These are phyloP conservation scores for Orychophragmus violaceus DNA, from an alignment of 345 rosid species.

Conservation along the genomic window DNA sequence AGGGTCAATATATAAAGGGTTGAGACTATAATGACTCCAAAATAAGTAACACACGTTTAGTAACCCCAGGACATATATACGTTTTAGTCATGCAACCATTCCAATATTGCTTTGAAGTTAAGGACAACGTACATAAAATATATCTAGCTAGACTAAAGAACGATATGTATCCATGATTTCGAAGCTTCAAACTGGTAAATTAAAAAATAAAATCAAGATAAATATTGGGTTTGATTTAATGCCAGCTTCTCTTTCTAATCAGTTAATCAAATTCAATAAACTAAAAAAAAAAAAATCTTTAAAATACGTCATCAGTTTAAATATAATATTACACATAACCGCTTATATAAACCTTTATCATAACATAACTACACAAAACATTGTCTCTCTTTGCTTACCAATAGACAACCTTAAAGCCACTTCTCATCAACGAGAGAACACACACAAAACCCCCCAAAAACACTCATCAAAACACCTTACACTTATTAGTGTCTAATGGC, in stretches of 20 bases:
- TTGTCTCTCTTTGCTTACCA: slow-evolving; percentile 28
- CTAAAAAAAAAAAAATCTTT: background rate
- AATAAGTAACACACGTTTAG: slow-evolving; percentile 1
- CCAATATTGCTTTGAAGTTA: background rate
- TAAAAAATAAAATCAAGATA: background rate
- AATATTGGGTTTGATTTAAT: slow-evolving; percentile 19
- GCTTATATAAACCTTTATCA: slow-evolving; percentile 32
- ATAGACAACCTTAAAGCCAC: slow-evolving; percentile 17
- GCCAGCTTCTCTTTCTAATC: slow-evolving; percentile 21
- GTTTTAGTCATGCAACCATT: slow-evolving; percentile 5
- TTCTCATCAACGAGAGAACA: slow-evolving; percentile 4
- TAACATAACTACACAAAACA: slow-evolving; percentile 23
- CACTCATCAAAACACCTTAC: background rate
- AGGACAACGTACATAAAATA: background rate
- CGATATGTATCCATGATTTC: slow-evolving; percentile 8
- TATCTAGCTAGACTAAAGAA: slow-evolving; percentile 7
- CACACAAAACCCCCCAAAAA: slow-evolving; percentile 1
- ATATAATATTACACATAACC: slow-evolving; percentile 24
- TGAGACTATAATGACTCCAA: background rate
- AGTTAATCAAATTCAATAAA: slow-evolving; percentile 7
- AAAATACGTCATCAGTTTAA: slow-evolving; percentile 19
- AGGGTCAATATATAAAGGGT: background rate
- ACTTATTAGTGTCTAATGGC: slow-evolving; percentile 38
- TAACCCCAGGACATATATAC: background rate
- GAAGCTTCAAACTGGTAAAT: slow-evolving; percentile 11